Evolutionary conservation across 306 rosid genomes (phyloP).

Genomic region (Leucaena leucocephala): DNA sequence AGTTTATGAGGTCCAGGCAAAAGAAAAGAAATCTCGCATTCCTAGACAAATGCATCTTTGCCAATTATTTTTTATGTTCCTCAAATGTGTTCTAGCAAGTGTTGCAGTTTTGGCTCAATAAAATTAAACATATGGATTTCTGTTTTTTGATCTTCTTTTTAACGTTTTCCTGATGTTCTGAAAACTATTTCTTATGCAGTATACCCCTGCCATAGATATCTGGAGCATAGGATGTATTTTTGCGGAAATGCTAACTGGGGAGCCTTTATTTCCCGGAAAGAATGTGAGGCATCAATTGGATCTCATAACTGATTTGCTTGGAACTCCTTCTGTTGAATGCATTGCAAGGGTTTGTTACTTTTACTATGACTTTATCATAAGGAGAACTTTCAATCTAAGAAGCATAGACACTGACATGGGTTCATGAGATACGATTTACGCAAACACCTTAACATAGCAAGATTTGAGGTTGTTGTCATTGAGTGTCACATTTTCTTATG

Average conservation of each 20-base stretch:
- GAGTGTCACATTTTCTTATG: neutral
- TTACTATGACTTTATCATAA: neutral
- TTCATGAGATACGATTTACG: neutral
- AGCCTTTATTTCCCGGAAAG: slow-evolving; percentile 69
- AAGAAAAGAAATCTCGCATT: neutral
- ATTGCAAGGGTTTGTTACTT: slow-evolving; percentile 51
- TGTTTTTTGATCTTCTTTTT: neutral
- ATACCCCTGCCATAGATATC: slow-evolving; percentile 1
- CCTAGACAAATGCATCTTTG: neutral
- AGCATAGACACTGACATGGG: neutral
- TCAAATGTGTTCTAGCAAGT: neutral
- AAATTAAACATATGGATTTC: neutral
- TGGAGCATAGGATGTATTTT: slow-evolving; percentile 31
- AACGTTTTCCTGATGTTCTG: neutral
- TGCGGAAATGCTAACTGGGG: slow-evolving; percentile 68
- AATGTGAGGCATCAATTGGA: slow-evolving; percentile 71
- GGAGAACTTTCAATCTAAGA: neutral
- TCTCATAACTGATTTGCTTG: slow-evolving; percentile 66
- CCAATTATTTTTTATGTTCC: neutral
- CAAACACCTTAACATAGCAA: neutral
- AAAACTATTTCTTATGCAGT: slow-evolving; percentile 1
- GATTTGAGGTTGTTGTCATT: neutral
- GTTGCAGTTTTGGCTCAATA: neutral
- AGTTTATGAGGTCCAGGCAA: slow-evolving; percentile 4
- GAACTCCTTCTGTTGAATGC: slow-evolving; percentile 61